Percentiles rank a stretch among this genome's conserved stretches.
phyloP scores from a whole-genome alignment of 2,329 filamentous ascomycete genomes.

The Setomelanomma holmii region DNA sequence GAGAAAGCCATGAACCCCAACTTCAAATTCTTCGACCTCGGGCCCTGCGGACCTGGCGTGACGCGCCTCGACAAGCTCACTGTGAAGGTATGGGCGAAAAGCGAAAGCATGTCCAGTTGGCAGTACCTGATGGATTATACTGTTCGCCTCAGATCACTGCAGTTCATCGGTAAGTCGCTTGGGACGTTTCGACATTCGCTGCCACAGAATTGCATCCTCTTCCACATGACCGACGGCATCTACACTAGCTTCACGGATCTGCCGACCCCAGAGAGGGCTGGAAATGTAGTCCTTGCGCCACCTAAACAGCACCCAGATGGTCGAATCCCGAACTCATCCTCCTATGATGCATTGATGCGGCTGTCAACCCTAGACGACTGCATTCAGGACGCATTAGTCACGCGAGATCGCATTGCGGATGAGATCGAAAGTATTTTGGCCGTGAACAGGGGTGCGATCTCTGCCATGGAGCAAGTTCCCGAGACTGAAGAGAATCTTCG shows the following conservation, averaged over 20 bases:
- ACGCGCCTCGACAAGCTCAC: slow-evolving; percentile 71
- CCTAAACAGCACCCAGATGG: slow-evolving; percentile 54
- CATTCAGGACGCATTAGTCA: slow-evolving; percentile 85
- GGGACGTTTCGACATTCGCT: slow-evolving; percentile 71
- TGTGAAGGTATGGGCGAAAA: slow-evolving; percentile 77
- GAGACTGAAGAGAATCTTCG: slow-evolving; percentile 55
- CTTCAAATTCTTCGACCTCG: slow-evolving; percentile 84
- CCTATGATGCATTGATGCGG: slow-evolving; percentile 87
- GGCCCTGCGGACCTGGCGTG: slow-evolving; percentile 65
- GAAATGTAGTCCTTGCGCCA: slow-evolving; percentile 35
- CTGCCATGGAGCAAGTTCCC: slow-evolving; percentile 45
- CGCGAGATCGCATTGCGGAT: slow-evolving; percentile 73
- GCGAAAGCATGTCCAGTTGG: slow-evolving; percentile 60
- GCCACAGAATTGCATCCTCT: slow-evolving; percentile 81
- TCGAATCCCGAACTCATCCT: slow-evolving; percentile 69
- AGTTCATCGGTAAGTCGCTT: slow-evolving; percentile 75
- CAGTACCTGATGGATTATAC: slow-evolving; percentile 75
- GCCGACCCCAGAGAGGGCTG: slow-evolving; percentile 54
- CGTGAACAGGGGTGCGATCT: slow-evolving; percentile 48
- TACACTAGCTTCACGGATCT: slow-evolving; percentile 79
- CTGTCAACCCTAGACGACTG: slow-evolving; percentile 88
- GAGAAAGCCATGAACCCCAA: slow-evolving; percentile 88
- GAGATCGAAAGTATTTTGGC: slow-evolving; percentile 71
- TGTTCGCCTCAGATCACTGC: slow-evolving; percentile 74
- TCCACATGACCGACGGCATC: slow-evolving; percentile 85